Evolutionary conservation across 2,329 filamentous ascomycete genomes (phyloP).

Genomic region (Pseudogymnoascus sp.): DNA sequence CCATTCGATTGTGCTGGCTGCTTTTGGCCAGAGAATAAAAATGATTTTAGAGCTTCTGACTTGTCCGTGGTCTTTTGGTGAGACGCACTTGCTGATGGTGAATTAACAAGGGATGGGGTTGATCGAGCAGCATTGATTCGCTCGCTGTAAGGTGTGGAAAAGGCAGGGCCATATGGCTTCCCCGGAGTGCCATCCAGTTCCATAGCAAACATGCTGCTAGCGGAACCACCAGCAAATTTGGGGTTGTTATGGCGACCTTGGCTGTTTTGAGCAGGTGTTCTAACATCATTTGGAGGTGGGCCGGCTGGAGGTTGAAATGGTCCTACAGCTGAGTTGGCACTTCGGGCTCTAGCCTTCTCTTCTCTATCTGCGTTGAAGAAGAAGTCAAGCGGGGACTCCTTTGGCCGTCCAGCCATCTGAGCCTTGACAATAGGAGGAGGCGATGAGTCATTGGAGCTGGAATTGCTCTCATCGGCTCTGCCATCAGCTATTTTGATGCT

Average conservation of each 20-base stretch:
- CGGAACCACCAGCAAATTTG: conserved; percentile 36
- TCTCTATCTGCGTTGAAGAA: conserved; percentile 83
- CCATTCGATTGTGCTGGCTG: not conserved
- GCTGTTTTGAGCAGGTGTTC: conserved; percentile 22
- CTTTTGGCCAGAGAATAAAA: conserved; percentile 39
- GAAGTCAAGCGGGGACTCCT: conserved; percentile 76
- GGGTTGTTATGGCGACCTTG: conserved; percentile 32
- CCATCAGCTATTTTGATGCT: conserved; percentile 33
- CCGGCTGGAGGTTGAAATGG: conserved; percentile 47
- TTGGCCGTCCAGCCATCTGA: conserved; percentile 46
- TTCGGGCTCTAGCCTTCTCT: conserved; percentile 57
- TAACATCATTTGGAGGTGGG: conserved; percentile 28
- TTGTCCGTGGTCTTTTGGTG: conserved; percentile 30
- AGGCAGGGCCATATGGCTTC: conserved; percentile 54
- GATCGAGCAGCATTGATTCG: conserved; percentile 49
- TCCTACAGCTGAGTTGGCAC: conserved; percentile 38
- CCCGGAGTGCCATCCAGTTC: conserved; percentile 58
- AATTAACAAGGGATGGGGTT: conserved; percentile 10
- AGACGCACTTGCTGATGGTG: conserved; percentile 18
- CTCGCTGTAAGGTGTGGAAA: conserved; percentile 59
- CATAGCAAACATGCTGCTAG: conserved; percentile 54
- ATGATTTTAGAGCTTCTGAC: conserved; percentile 49
- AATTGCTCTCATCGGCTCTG: conserved; percentile 22
- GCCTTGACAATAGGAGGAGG: conserved; percentile 40
- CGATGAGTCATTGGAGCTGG: conserved; percentile 25